Evolutionary conservation across 2,329 filamentous ascomycete species (phyloP), one percentile per base, ranked within the genome.

Genomic region (Neonectria faginata): DNA sequence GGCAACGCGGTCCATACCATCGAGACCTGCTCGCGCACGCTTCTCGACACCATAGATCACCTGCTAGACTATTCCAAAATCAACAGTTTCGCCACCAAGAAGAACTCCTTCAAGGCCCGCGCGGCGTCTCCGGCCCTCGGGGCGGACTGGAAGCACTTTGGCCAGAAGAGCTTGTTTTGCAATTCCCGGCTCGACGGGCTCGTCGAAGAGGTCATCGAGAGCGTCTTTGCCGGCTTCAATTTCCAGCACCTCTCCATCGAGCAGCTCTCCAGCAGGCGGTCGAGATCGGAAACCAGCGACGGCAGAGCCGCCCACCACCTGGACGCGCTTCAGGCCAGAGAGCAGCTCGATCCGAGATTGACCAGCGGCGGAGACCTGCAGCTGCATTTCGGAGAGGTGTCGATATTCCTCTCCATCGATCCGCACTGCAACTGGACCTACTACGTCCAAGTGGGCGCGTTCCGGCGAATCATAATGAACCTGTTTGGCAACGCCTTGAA

Each of bases 401-500:
- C 69, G 0, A 61, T 77, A 4, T 71, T 85, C n/a, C 47, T 76
- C 0, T 66, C 62, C 0, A 67, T 89, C 12, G 81, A 84, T 3
- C 80, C 72, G 62, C 79, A 22, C 65, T 80, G 57, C 68, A 80
- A 73, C 10, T 90, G 88, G 86, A 75, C 78, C 1, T 88, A 87
- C 69, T 78, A 82, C 18, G 83, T 84, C 0, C 84, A 89, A 47
- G 81, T 85, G 0, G 88, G 88, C 0, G 81, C 81, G 0, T 67
- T 82, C 10, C 76, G 81, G 14, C 82, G 87, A 1, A 85, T 90
- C 25, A 79, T 90, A 25, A 88, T 89, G 86, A 90, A 90, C 47
- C 66, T 90, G 0, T 84, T 89, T 39, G 86, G 87, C 9, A 90
- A 90, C 70, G 81, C 88, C 0, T 80, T 90, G 66, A 90, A 90